Conservation (phyloP, 2,329 filamentous ascomycete species). For the Fusarium mangiferae region DNA sequence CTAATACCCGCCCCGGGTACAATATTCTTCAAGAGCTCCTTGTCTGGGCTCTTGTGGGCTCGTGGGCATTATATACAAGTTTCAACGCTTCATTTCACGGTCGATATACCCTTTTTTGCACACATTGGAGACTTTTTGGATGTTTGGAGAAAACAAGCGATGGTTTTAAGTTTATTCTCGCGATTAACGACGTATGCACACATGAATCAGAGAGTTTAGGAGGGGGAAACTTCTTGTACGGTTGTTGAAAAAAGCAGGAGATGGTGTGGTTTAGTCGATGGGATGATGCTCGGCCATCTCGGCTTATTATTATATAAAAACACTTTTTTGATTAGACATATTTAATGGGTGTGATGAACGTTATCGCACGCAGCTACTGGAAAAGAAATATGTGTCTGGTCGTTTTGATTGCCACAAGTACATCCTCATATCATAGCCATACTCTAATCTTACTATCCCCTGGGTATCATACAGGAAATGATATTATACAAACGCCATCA, state of each 20-base stretch:
- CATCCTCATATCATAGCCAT: background rate
- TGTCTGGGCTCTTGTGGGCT: constrained; percentile 20
- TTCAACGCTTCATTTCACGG: constrained; percentile 45
- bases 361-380: constrained; percentile 16
- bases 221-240: constrained; percentile 18
- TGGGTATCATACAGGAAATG: constrained; percentile 35
- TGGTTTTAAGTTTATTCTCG: constrained; percentile 36
- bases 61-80: constrained; percentile 42
- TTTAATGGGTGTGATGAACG: constrained; percentile 34
- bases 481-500: constrained; percentile 27
- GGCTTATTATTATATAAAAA: constrained; percentile 33
- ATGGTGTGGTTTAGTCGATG: constrained; percentile 23
- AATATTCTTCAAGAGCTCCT: constrained; percentile 24
- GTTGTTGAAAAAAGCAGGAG: constrained; percentile 16
- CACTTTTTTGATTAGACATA: constrained; percentile 37
- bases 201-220: constrained; percentile 32
- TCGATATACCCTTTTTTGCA: constrained; percentile 47
- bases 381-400: constrained; percentile 36
- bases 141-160: constrained; percentile 40
- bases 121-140: constrained; percentile 38
- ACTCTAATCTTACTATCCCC: constrained; percentile 8
- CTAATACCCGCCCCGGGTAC: constrained; percentile 33
- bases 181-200: constrained; percentile 44
- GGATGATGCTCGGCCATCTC: constrained; percentile 29
- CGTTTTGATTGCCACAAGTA: background rate